phyloP scores from a whole-genome alignment of 441 rosid species.

The Bruguiera hainesii region DNA sequence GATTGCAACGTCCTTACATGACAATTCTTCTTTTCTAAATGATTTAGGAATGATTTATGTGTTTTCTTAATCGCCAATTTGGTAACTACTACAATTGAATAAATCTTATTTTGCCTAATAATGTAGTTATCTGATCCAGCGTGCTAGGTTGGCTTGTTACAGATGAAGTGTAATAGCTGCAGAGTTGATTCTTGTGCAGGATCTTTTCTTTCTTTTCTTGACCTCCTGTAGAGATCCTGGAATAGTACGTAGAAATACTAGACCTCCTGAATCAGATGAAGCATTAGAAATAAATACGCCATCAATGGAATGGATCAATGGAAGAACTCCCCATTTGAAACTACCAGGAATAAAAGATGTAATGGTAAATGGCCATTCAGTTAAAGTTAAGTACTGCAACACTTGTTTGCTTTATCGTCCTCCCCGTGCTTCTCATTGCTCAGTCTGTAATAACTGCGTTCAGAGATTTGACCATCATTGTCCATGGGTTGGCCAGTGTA shows the following conservation, averaged over 20 bases:
- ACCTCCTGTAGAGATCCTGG: slow-evolving; percentile 92
- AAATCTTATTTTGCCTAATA: not conserved
- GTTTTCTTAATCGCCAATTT: too few species aligned
- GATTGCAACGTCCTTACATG: too few species aligned
- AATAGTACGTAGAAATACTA: slow-evolving; percentile 71
- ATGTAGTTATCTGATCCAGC: not conserved
- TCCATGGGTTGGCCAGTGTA: slow-evolving; percentile 99
- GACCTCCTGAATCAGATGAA: slow-evolving; percentile 65
- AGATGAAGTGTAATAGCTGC: too few species aligned
- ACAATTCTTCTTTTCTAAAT: not conserved
- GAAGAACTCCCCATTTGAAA: slow-evolving; percentile 50
- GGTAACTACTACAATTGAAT: not conserved
- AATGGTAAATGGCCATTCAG: slow-evolving; percentile 63
- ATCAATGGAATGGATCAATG: slow-evolving; percentile 82
- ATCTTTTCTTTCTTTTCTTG: slow-evolving; percentile 63
- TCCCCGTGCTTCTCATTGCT: slow-evolving; percentile 96
- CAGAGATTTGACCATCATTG: slow-evolving; percentile 97
- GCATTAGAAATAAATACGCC: slow-evolving; percentile 37
- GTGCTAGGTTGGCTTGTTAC: too few species aligned
- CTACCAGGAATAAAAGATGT: slow-evolving; percentile 76
- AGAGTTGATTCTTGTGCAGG: slow-evolving; percentile 36
- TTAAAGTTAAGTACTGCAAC: slow-evolving; percentile 88
- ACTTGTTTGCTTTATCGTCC: slow-evolving; percentile 93
- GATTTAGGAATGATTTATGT: too few species aligned
- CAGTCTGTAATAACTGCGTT: slow-evolving; percentile 92